Evolutionary conservation across 2,329 filamentous ascomycete genomes (phyloP).

Genomic region (Colletotrichum incanum): DNA sequence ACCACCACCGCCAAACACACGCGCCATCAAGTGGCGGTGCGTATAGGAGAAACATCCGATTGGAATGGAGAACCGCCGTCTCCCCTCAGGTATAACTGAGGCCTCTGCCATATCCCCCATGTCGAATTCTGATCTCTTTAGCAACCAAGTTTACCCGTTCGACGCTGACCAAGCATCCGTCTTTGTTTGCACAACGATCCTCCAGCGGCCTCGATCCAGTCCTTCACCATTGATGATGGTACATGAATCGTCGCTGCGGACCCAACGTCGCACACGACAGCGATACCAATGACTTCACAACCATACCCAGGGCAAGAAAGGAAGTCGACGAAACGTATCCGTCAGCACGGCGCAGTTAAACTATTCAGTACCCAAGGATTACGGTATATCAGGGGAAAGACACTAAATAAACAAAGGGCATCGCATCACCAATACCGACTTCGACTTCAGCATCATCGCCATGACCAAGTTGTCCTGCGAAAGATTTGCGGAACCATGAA

Average conservation of each 20-base stretch:
- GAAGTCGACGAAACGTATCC: background rate
- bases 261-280: background rate
- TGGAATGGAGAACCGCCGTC: background rate
- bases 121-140: background rate
- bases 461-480: background rate
- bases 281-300: background rate
- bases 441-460: background rate
- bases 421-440: background rate
- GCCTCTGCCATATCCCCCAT: background rate
- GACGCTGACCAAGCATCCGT: background rate
- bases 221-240: background rate
- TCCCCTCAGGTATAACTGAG: background rate
- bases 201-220: background rate
- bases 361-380: background rate
- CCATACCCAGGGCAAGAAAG: background rate
- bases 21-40: constrained; percentile 27
- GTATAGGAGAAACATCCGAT: background rate
- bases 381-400: background rate
- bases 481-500: constrained; percentile 7
- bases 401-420: background rate
- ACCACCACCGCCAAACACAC: constrained; percentile 13
- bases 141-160: background rate
- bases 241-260: background rate
- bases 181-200: too few relatives aligned
- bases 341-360: background rate